Conservation (phyloP, 1,139 yeast genomes). For the Blastobotrys malaysiensis region DNA sequence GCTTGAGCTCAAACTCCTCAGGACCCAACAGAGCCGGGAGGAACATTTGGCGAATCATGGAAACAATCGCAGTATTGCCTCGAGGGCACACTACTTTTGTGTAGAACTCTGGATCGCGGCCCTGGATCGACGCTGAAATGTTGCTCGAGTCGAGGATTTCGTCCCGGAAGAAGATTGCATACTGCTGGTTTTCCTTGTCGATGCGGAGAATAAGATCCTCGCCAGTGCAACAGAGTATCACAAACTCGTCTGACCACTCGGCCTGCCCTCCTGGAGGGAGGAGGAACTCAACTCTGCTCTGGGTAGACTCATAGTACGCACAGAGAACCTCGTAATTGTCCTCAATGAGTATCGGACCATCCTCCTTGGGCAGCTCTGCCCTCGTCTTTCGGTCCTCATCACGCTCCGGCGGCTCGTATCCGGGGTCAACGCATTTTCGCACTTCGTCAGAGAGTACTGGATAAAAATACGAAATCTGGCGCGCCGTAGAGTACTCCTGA, state of each 20-base stretch:
- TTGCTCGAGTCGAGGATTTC: constrained; percentile 21
- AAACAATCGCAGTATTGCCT: constrained; percentile 11
- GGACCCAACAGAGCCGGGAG: background rate
- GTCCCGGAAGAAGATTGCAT: constrained; percentile 21
- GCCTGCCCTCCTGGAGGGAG: constrained; percentile 4
- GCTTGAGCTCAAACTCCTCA: background rate
- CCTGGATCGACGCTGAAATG: constrained; percentile 13
- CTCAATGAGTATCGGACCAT: constrained; percentile 17
- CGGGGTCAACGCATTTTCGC: constrained; percentile 20
- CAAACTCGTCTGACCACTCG: constrained; percentile 24
- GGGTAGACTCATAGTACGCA: constrained; percentile 18
- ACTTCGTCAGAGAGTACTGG: constrained; percentile 22
- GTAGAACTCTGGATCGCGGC: constrained; percentile 8
- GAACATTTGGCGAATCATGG: constrained; percentile 6
- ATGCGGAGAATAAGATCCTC: constrained; percentile 20
- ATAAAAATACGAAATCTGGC: constrained; percentile 17
- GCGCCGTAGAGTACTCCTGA: constrained; percentile 17
- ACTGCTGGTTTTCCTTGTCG: constrained; percentile 18
- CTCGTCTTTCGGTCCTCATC: constrained; percentile 6
- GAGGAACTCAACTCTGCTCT: constrained; percentile 6
- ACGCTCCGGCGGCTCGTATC: constrained; percentile 15
- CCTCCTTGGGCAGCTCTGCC: constrained; percentile 7
- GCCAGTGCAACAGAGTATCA: constrained; percentile 24
- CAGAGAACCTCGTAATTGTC: constrained; percentile 18
- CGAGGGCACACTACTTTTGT: constrained; percentile 8